phyloP scores from a whole-genome alignment of 2,329 filamentous ascomycete species.

The Colletotrichum melonis region DNA sequence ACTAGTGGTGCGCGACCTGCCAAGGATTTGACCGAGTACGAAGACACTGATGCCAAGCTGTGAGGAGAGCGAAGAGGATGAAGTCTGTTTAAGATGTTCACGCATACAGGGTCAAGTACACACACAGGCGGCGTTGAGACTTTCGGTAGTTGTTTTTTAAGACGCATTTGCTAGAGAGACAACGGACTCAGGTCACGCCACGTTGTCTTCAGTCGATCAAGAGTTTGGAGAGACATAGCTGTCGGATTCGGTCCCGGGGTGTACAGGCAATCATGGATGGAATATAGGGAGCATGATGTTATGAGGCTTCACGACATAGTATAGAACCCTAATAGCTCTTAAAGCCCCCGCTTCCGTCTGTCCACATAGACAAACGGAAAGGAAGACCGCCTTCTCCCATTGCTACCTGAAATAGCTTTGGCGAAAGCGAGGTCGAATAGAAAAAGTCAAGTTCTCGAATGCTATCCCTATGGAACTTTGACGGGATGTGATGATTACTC shows the following conservation, averaged over 20 bases:
- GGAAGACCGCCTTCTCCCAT: background rate
- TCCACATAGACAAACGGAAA: background rate
- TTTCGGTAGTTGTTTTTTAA: conserved; percentile 15
- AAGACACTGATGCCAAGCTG: conserved; percentile 86
- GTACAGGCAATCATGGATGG: conserved; percentile 4
- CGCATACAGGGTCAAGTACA: background rate
- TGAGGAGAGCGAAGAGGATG: conserved; percentile 50
- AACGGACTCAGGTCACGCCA: conserved; percentile 8
- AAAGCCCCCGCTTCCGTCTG: background rate
- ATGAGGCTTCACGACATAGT: conserved; percentile 26
- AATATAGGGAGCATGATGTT: conserved; percentile 16
- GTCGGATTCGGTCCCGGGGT: conserved; percentile 5
- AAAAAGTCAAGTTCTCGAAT: background rate
- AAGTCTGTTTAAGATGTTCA: conserved; percentile 1
- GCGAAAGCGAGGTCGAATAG: background rate
- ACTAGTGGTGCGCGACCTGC: conserved; percentile 79
- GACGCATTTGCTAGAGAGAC: conserved; percentile 30
- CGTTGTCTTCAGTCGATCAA: background rate
- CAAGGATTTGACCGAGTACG: conserved; percentile 83
- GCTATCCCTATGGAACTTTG: background rate
- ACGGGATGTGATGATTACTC: background rate
- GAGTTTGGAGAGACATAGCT: background rate
- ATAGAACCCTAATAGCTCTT: conserved; percentile 11
- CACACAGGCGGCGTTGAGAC: conserved; percentile 21
- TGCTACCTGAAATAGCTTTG: background rate